Base-by-base conservation (phyloP, 2,329 filamentous ascomycete species). In the Tothia fuscella region DNA sequence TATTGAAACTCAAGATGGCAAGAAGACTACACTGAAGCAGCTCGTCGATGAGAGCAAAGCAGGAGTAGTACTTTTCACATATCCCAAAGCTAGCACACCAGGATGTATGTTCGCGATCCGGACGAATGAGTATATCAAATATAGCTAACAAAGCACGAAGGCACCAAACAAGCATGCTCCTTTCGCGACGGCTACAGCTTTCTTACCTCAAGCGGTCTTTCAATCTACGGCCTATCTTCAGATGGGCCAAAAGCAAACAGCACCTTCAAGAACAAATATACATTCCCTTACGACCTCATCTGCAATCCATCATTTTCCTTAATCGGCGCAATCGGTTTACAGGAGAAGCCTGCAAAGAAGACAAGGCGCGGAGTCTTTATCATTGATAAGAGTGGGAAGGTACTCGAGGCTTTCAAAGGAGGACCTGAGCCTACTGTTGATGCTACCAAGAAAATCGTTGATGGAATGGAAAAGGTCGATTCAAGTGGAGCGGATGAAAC, bases 231-330 rank as follows among this genome's bases (percentile, higher is more conserved):
- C 43, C 78, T 98, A 38, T 93, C 84, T 47, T 76, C 76, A 51
- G 91, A 96, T 66, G 82, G 79, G 36, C 78, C 86, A 54, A 93
- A 91, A 65, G 78, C 86, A 54, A 98, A 98, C 68, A 88, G 84
- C 19, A 85, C 77, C 34, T 98, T 96, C 73, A 82, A 86, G 64
- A 80, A 78, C 30, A 94, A 93, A 68, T 85, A 96, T 62, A 85
- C 82, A 48, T 74, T 96, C 41, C 84, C 81, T 4, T 98, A 94
- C 61, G 69, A 82, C 26, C 76, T 98, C 34, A 74, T 98, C 30
- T 96, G 88, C 65, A 88, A 98, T 60, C 74, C 80, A 5, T 64
- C 66, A 39, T 75, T 72, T 21, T 78, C 75, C 2, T 72, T 98
- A 45, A 93, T 96, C 53, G 69, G 61, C 10, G 87, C 87, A 42